Evolutionary conservation across 1,139 yeast species (phyloP), one percentile per base, ranked within the genome.

Genomic region (Eremothecium coryli): DNA sequence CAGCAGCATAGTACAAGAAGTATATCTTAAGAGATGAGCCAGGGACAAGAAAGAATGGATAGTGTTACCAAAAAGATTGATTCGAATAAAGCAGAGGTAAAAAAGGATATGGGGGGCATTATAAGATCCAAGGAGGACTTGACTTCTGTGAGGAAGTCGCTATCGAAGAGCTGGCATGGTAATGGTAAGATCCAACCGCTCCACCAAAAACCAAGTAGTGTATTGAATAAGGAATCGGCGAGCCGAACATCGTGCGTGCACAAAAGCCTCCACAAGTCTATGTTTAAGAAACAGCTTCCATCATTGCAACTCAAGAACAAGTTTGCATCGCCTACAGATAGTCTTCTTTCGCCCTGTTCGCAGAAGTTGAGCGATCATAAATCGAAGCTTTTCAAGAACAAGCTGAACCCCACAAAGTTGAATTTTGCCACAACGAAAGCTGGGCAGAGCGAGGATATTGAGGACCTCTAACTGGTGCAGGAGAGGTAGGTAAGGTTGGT

Each of bases 291-390:
- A 34, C 41, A 38, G 15, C 25, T 38, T n/a, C 32, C 40, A 12
- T 18, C 41, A 21, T 29, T 40, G 25, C 29, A 39, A 23, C 22
- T 41, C 18, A 50, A 42, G 43, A 41, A 42, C 28, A 49, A 50
- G 35, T 65, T 70, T 46, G 72, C 76, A 6, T 71, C 78, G 4
- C 80, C 80, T 24, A 73, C 79, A 2, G 79, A 73, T 48, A 65
- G 61, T 34, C 47, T 72, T 44, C 56, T 73, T 55, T 71, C 77
- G 12, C 80, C 80, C 22, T 70, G 78, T 45, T 66, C 76, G 5
- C 68, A 70, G 36, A 73, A 71, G 50, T 54, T 73, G 39, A 70
- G 56, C 42, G 68, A 68, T 31, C 73, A 70, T 45, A 70, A 66
- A 32, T 42, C 54, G 5, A 51, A 46, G 39, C 37, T 50, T 31